phyloP scores from a whole-genome alignment of 768 basidiomycete species.

The Amanita inopinata region DNA sequence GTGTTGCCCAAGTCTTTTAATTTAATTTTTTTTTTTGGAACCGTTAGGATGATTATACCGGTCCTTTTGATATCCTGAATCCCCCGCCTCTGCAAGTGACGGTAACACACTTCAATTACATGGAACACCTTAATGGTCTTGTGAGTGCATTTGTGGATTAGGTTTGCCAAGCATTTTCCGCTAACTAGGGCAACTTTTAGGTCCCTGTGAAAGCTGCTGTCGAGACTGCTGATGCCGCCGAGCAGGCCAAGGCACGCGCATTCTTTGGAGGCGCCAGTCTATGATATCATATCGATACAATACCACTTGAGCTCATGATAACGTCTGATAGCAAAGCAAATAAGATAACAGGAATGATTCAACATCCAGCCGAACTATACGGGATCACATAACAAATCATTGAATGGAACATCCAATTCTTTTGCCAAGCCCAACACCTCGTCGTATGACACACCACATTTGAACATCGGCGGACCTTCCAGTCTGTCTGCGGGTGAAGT shows the following conservation, averaged over 20 bases:
- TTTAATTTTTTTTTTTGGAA: background rate
- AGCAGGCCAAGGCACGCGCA: too few species aligned
- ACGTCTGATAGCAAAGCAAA: too few species aligned
- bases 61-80: conserved; percentile 17
- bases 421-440: conserved; percentile 44
- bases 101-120: conserved; percentile 27
- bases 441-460: conserved; percentile 60
- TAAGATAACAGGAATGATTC: too few species aligned
- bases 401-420: conserved; percentile 47
- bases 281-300: too few species aligned
- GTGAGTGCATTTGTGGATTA: too few species aligned
- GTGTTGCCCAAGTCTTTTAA: background rate
- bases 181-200: too few species aligned
- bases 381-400: conserved; percentile 65
- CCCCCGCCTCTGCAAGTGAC: conserved; percentile 23
- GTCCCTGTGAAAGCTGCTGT: too few species aligned
- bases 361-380: too few species aligned
- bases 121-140: conserved; percentile 23
- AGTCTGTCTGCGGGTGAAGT: conserved; percentile 50
- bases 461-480: conserved; percentile 65
- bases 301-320: too few species aligned
- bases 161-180: too few species aligned
- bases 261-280: too few species aligned
- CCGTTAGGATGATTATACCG: conserved; percentile 17
- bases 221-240: too few species aligned